Evolutionary conservation across 1,139 yeast species (phyloP).

Genomic region (Scheffersomyces segobiensis): DNA sequence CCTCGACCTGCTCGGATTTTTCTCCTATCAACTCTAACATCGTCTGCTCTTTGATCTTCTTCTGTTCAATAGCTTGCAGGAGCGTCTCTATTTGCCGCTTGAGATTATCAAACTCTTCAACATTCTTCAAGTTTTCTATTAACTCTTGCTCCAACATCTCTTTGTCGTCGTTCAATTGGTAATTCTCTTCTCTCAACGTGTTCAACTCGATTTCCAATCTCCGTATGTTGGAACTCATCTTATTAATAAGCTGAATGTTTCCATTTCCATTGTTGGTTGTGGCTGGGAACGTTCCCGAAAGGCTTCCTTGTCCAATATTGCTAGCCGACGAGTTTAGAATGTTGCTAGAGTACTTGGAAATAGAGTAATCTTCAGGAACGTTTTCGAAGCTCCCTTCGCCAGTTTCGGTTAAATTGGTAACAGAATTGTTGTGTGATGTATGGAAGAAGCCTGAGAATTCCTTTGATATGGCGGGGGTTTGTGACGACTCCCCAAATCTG

Average conservation of each 20-base stretch:
- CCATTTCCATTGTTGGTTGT: slow-evolving; percentile 13
- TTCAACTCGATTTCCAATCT: slow-evolving; percentile 76
- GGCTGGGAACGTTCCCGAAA: slow-evolving; percentile 14
- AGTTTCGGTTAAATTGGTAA: slow-evolving; percentile 20
- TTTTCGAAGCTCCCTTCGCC: slow-evolving; percentile 15
- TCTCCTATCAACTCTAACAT: slow-evolving; percentile 83
- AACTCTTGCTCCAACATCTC: slow-evolving; percentile 70
- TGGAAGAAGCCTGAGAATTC: slow-evolving; percentile 16
- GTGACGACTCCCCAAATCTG: slow-evolving; percentile 37
- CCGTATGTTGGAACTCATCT: slow-evolving; percentile 73
- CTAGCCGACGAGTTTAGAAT: not conserved
- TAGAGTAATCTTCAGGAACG: slow-evolving; percentile 9
- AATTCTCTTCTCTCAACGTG: slow-evolving; percentile 64
- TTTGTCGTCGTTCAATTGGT: slow-evolving; percentile 55
- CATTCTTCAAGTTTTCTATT: slow-evolving; percentile 40
- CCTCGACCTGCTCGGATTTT: slow-evolving; percentile 83
- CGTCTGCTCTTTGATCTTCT: slow-evolving; percentile 52
- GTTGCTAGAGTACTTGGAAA: slow-evolving; percentile 1
- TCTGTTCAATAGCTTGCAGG: slow-evolving; percentile 34
- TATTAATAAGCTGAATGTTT: slow-evolving; percentile 64
- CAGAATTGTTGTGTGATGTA: slow-evolving; percentile 18
- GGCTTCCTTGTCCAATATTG: slow-evolving; percentile 5
- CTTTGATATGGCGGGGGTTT: slow-evolving; percentile 25
- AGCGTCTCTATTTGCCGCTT: slow-evolving; percentile 36
- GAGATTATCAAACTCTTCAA: slow-evolving; percentile 48